A percentile compares a stretch with the other conserved stretches of the same genome.
These are phyloP conservation scores for Yamadazyma kitorensis DNA, from an alignment of 805 yeast species.

Conservation along the genomic window DNA sequence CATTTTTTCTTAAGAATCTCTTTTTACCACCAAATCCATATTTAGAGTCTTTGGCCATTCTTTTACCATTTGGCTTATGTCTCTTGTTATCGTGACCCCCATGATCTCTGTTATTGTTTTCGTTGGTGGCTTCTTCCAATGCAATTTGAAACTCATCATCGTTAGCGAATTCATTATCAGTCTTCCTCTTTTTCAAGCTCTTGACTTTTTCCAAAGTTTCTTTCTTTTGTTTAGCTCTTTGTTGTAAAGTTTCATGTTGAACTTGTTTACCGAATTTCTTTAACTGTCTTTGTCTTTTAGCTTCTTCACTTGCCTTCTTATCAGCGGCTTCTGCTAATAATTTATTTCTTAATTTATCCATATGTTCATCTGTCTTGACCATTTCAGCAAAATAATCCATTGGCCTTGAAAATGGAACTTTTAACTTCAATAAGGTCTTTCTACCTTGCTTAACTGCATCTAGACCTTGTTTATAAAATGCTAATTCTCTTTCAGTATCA, in stretches of 20 bases:
- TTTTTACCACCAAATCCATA: conserved; percentile 80
- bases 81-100: conserved; percentile 43
- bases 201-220: conserved; percentile 89
- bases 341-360: conserved; percentile 87
- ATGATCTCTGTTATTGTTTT: conserved; percentile 35
- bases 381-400: conserved; percentile 96
- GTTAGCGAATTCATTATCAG: conserved; percentile 63
- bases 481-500: conserved; percentile 93
- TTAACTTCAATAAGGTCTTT: conserved; percentile 58
- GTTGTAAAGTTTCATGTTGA: conserved; percentile 88
- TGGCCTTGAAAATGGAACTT: conserved; percentile 90
- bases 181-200: conserved; percentile 85
- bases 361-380: conserved; percentile 97
- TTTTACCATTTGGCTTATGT: conserved; percentile 58
- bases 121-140: conserved; percentile 83
- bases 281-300: conserved; percentile 88
- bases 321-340: conserved; percentile 75
- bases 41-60: conserved; percentile 68
- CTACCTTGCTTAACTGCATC: conserved; percentile 78
- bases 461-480: conserved; percentile 91
- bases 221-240: conserved; percentile 88
- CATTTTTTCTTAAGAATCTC: conserved; percentile 69
- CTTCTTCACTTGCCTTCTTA: conserved; percentile 89
- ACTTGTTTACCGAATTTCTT: conserved; percentile 98
- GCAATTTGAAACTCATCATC: conserved; percentile 85